These are phyloP conservation scores for Volvariella surrecta DNA, from an alignment of 1,284 basidiomycete genomes.

Conservation along the genomic window DNA sequence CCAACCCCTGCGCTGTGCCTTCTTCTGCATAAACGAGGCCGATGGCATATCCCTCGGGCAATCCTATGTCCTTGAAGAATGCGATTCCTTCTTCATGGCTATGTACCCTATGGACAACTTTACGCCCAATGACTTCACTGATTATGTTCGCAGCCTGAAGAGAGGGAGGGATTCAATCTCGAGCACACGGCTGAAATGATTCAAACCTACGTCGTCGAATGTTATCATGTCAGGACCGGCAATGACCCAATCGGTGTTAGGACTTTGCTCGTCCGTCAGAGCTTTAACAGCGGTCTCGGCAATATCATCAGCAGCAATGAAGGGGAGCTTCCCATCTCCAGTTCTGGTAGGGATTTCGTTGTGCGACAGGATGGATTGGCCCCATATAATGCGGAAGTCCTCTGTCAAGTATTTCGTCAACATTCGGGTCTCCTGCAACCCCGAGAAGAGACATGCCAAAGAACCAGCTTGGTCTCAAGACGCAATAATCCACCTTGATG, in stretches of 20 bases:
- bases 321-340: slow-evolving; percentile 16
- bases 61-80: not conserved
- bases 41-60: not conserved
- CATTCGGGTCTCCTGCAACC: not conserved
- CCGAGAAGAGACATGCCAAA: slow-evolving; percentile 14
- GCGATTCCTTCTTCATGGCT: not conserved
- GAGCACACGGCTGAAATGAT: not conserved
- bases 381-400: slow-evolving; percentile 13
- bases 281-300: slow-evolving; percentile 13
- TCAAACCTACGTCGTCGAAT: not conserved
- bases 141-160: not conserved
- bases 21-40: not conserved
- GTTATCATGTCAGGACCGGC: not conserved
- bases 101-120: not conserved
- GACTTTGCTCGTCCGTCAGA: not conserved
- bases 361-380: slow-evolving; percentile 12
- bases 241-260: not conserved
- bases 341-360: slow-evolving; percentile 13
- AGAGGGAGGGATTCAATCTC: not conserved
- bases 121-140: not conserved
- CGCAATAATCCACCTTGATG: slow-evolving; percentile 18
- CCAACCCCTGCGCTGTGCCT: not conserved
- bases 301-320: slow-evolving; percentile 19
- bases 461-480: slow-evolving; percentile 24
- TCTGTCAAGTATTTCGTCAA: slow-evolving; percentile 8